phyloP scores from a whole-genome alignment of 768 basidiomycete genomes.

The Pleurotus sapidus region DNA sequence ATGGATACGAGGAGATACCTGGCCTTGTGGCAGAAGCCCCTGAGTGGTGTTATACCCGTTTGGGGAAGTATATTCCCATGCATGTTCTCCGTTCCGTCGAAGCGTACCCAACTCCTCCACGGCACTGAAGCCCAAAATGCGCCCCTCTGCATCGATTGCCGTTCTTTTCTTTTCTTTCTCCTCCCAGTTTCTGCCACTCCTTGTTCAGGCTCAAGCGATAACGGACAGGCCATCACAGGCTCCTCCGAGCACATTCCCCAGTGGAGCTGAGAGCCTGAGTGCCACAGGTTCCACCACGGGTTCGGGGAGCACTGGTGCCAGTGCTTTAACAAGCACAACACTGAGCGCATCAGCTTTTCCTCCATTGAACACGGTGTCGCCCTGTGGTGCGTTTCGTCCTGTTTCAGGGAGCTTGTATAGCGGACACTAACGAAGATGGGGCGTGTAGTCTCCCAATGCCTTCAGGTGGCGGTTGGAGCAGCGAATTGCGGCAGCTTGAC shows the following conservation, averaged over 20 bases:
- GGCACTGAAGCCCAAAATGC: neutral
- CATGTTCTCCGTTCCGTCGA: too few species aligned
- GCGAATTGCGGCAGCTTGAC: constrained; percentile 42
- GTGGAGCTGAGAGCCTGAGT: constrained; percentile 7
- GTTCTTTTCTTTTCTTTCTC: neutral
- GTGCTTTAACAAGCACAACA: constrained; percentile 10
- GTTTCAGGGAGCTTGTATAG: neutral
- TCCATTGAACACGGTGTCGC: constrained; percentile 31
- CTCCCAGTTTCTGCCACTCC: neutral
- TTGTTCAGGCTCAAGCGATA: neutral
- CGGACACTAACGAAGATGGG: neutral
- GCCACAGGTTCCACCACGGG: constrained; percentile 2
- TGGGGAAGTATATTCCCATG: too few species aligned
- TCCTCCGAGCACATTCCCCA: constrained; percentile 4
- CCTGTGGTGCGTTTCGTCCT: constrained; percentile 30
- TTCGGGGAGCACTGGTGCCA: constrained; percentile 10
- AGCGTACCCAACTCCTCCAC: neutral
- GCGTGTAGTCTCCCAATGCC: constrained; percentile 41
- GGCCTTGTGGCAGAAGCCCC: too few species aligned
- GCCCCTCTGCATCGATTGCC: neutral
- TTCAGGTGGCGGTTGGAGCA: constrained; percentile 31
- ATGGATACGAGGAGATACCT: too few species aligned
- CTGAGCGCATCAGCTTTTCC: constrained; percentile 35
- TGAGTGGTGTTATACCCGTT: too few species aligned
- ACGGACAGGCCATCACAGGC: constrained; percentile 2